Percentiles rank a stretch among this genome's conserved stretches.
Conservation (phyloP, 139 green algal genomes). For the Chlorella sp. region DNA sequence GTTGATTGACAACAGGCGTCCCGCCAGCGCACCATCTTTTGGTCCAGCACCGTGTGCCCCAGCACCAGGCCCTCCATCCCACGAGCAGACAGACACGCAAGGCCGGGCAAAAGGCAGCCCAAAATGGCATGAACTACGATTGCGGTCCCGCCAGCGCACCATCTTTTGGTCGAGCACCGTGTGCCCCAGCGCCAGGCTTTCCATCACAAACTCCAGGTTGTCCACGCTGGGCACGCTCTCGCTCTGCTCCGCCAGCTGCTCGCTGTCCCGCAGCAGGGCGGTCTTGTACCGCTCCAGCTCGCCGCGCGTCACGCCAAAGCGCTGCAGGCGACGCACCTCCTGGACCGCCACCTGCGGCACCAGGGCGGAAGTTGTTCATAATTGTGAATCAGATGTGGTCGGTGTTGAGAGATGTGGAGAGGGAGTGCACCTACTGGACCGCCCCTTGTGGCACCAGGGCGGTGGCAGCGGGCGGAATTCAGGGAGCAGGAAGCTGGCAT, state of each 20-base stretch:
- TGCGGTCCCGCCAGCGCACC: constrained; percentile 30
- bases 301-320: constrained; percentile 84
- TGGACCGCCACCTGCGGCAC: constrained; percentile 66
- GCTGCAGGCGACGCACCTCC: constrained; percentile 90
- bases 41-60: constrained; percentile 88
- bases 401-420: neutral
- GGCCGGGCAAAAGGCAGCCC: neutral
- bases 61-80: constrained; percentile 97
- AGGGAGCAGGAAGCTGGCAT: no score
- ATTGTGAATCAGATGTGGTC: no score
- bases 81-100: no score
- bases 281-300: constrained; percentile 93
- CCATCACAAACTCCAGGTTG: constrained; percentile 99
- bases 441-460: neutral
- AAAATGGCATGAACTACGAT: neutral
- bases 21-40: constrained; percentile 52
- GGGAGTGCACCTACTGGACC: neutral
- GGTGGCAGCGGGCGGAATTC: neutral
- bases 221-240: constrained; percentile 87
- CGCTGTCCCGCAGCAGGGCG: constrained; percentile 90
- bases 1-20: neutral
- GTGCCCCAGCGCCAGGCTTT: constrained; percentile 93
- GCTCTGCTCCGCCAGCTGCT: constrained; percentile 87
- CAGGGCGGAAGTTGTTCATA: no score
- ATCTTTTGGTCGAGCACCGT: constrained; percentile 80